A percentile compares a stretch with the other conserved stretches of the same genome.
phyloP scores from a whole-genome alignment of 2,329 filamentous ascomycete species.

The Stemphylium beticola region DNA sequence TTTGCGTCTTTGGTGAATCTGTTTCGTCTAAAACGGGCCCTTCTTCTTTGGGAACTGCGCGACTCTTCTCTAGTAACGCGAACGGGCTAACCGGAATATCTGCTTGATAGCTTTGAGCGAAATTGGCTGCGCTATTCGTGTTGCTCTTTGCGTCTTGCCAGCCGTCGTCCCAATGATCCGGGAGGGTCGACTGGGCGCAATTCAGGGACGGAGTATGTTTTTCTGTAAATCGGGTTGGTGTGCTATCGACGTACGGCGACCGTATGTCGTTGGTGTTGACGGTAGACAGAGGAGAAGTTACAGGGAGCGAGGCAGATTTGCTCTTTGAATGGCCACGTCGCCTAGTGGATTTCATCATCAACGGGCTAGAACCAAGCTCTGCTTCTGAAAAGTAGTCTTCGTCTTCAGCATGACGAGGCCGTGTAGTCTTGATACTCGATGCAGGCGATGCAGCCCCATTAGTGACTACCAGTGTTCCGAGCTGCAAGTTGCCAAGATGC shows the following conservation, averaged over 20 bases:
- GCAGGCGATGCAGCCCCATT: constrained; percentile 57
- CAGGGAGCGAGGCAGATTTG: constrained; percentile 34
- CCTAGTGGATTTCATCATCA: constrained; percentile 28
- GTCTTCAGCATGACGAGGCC: constrained; percentile 16
- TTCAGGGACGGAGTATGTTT: constrained; percentile 11
- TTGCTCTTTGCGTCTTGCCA: constrained; percentile 22
- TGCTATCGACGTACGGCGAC: not conserved
- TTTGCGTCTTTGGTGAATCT: constrained; percentile 8
- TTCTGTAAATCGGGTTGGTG: not conserved
- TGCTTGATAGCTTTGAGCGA: constrained; percentile 40
- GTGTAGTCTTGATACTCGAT: constrained; percentile 39
- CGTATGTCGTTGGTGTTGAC: not conserved
- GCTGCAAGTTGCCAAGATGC: constrained; percentile 50
- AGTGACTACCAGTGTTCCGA: constrained; percentile 55
- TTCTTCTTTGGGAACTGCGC: constrained; percentile 7
- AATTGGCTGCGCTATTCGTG: constrained; percentile 26
- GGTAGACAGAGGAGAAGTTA: constrained; percentile 19
- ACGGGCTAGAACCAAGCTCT: constrained; percentile 25
- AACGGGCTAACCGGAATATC: constrained; percentile 39
- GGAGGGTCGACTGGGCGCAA: not conserved
- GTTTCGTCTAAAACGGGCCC: not conserved
- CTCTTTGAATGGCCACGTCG: constrained; percentile 33
- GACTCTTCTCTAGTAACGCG: not conserved
- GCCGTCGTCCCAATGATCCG: constrained; percentile 6
- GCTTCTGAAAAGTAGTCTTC: constrained; percentile 41